Base-by-base conservation (phyloP, 2,329 filamentous ascomycete genomes). In the Aspergillus fructus region DNA sequence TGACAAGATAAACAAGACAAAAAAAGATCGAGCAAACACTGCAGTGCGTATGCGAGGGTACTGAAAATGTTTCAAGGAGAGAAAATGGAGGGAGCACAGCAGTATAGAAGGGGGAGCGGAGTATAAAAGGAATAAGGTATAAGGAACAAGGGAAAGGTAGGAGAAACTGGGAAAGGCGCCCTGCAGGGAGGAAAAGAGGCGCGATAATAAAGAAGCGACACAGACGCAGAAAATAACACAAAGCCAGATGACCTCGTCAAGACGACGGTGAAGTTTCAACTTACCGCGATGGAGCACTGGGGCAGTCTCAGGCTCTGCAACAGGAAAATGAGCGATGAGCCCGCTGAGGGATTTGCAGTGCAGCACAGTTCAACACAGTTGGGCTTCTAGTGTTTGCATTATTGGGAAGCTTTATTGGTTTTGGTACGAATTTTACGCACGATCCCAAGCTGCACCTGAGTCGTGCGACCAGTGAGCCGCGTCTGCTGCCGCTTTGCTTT, bases 401-500 rank as follows among this genome's bases (percentile, higher is more conserved):
- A 57, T 59, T 56, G 51, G 43, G 34, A 27, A 49, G 42, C 42
- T 56, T 39, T 57, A 43, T 45, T 52, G 37, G 42, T 46, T 49
- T 50, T 51, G 40, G 47, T 55, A 50, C 53, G 19, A 50, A 40
- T 59, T 34, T 62, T 60, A 63, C 56, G 59, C 59, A 60, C 59
- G 49, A 56, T 56, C 56, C 54, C 56, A 55, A 53, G 45, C 19
- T 45, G 55, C 45, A 54, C 53, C 39, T 30, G 49, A 59, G 51
- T 62, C 55, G 58, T 62, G 60, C 60, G 55, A 59, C 59, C 55
- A 59, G 49, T 40, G 56, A 55, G 4, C 40, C 21, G 15, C n/a
- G 23, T 55, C 56, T 51, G 53, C 45, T 51, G 24, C 33, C 27
- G 23, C 27, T 50, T 54, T 43, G 41, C 55, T 46, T 52, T 56